Evolutionary conservation across 441 rosid genomes (phyloP), one percentile per base, ranked within the genome.

Genomic region (Gossypium lobatum): DNA sequence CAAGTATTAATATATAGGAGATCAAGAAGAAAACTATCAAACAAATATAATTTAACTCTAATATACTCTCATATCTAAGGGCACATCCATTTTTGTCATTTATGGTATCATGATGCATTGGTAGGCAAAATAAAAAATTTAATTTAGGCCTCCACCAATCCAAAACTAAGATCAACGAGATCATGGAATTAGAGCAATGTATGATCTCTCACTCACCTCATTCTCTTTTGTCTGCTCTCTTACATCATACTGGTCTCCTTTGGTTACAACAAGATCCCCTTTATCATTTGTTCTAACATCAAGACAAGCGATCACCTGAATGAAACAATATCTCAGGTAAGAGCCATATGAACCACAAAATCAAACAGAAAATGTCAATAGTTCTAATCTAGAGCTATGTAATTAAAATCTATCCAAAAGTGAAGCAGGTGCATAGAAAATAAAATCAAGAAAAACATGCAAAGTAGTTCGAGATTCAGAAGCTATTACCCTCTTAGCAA

Each of bases 191-290:
- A 20, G 63, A 34, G 63, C 18, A 70, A 34, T 11, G 17, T 18
- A 54, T 70, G 31, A 25, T 67, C 75, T 45, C 23, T 46, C 31
- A 23, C 76, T 58, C 57, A 95, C 99, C 99, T 95, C 95, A 72
- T 90, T 95, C 84, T 89, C 95, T 75, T 85, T 71, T 55, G 94
- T 90, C 23, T 78, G 80, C 81, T 95, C 95, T 83, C 99, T 85
- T 71, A 95, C 98, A 83, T 89, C 95, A 69, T 95, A 95, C 65
- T 90, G 99, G 78, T 95, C 98, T 62, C 99, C 99, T 87, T 95
- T 95, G 76, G 99, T 91, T 61, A 95, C 99, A 78, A 93, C 94
- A 76, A 95, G 98, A 85, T 95, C 98, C 79, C 97, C 93, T 74
- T 88, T 79, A 80, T 95, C 99, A 77, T 95, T 93, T 64, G 90